Base-by-base conservation (phyloP, 164 flowering plant species). In the Amborella trichopoda region DNA sequence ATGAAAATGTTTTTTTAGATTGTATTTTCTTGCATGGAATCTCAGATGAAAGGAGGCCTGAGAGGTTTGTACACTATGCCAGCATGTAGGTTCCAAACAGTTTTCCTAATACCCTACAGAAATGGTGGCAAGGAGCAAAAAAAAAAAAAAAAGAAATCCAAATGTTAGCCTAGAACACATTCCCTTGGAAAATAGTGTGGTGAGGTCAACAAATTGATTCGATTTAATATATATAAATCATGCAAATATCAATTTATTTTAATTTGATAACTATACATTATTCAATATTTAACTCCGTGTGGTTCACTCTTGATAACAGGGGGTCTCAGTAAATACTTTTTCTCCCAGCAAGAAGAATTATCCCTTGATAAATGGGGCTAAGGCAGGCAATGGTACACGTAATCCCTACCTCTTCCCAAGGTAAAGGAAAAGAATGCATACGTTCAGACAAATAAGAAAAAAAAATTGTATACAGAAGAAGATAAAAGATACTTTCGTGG, bases 321-420 rank as follows among this genome's bases (percentile, higher is more conserved):
- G 94, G 19, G 46, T 58, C 32, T 61, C 82, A 0, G 44, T 78
- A 3, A 81, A 78, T 51, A 71, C 82, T 48, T 81, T 59, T 53
- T 44, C 68, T 11, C 71, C 75, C 0, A 65, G 23, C 28, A 71
- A 66, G 36, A 13, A 30, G 13, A 63, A 68, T 68, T 76, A 63
- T 46, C 74, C 86, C 48, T 56, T 84, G 0, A 77, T 66, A 0
- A 72, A 52, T 32, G 81, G 83, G 21, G 49, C 64, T 4, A 59
- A 11, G 2, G 87, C 84, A 13, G 52, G 37, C 20, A 68, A 68
- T 38, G 19, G 1, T 1, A 52, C 45, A 14, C 49, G 12, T 17
- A 21, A 20, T 6, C 0, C 0, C 28, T 63, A 61, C 6, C 68
- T 68, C 45, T 66, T 66, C 45, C 44, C 50, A 21, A 74, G 80